Evolutionary conservation across 371 early-diverging fungal species (phyloP).

Genomic region (Apophysomyces elegans): DNA sequence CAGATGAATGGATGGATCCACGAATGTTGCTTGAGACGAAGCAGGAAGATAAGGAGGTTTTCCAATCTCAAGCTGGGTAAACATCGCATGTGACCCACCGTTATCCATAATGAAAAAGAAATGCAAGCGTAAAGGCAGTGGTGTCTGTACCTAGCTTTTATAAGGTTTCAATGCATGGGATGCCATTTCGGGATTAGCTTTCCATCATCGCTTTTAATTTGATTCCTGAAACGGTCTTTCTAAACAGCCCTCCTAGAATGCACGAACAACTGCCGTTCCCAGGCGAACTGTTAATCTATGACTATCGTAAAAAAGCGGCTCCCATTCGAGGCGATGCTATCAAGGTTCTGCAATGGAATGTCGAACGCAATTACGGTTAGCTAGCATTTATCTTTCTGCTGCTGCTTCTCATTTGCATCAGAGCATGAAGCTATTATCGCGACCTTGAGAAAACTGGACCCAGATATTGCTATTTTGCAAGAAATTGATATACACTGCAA

Average conservation of each 20-base stretch:
- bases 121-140: not conserved
- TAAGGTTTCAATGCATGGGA: too few species aligned
- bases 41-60: not conserved
- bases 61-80: not conserved
- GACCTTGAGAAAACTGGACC: conserved; percentile 56
- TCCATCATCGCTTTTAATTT: too few species aligned
- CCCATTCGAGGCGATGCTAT: conserved; percentile 12
- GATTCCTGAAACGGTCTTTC: not conserved
- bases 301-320: conserved; percentile 35
- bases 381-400: conserved; percentile 7
- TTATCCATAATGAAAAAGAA: not conserved
- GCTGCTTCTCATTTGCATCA: conserved; percentile 14
- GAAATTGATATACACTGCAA: conserved; percentile 76
- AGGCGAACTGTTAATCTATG: conserved; percentile 54
- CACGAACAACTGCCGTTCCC: conserved; percentile 22
- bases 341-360: conserved; percentile 69
- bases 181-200: too few species aligned
- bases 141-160: too few species aligned
- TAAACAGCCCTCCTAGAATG: not conserved
- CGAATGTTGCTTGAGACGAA: not conserved
- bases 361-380: conserved; percentile 73
- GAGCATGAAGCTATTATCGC: conserved; percentile 63
- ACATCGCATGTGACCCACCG: not conserved
- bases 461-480: conserved; percentile 72
- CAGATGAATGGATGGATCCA: not conserved